Percentiles rank a stretch among this genome's conserved stretches.
Conservation (phyloP, 768 basidiomycete species). For the Termitomyces sp. region DNA sequence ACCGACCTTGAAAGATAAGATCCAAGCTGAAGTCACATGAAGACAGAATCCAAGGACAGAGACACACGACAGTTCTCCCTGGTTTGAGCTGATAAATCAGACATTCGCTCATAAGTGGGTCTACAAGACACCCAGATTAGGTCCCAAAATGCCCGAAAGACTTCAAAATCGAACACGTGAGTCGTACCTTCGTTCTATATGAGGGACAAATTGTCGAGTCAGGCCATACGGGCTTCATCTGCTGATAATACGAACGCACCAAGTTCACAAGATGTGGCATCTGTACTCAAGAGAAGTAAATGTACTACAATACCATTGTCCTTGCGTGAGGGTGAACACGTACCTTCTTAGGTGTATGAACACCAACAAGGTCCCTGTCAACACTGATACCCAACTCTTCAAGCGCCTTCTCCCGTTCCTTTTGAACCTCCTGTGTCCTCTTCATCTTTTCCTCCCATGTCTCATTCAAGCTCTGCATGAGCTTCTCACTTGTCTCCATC, state of each 20-base stretch:
- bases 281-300: constrained; percentile 29
- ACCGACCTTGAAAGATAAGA: constrained; percentile 55
- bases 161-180: constrained; percentile 2
- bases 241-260: constrained; percentile 41
- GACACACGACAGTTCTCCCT: constrained; percentile 19
- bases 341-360: constrained; percentile 96
- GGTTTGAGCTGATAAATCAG: constrained; percentile 52
- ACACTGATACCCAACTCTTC: constrained; percentile 98
- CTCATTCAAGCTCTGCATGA: constrained; percentile 90
- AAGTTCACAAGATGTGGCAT: constrained; percentile 93
- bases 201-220: constrained; percentile 10
- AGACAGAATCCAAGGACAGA: neutral
- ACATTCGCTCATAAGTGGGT: constrained; percentile 96
- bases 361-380: constrained; percentile 93
- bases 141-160: constrained; percentile 5
- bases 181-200: constrained; percentile 64
- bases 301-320: constrained; percentile 8
- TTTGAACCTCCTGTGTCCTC: constrained; percentile 91
- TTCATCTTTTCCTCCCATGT: constrained; percentile 95
- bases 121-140: constrained; percentile 30
- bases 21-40: neutral
- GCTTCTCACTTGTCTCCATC: constrained; percentile 90
- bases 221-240: constrained; percentile 8
- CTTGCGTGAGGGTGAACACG: constrained; percentile 25
- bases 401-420: constrained; percentile 93